Evolutionary conservation across 805 yeast species (phyloP), one percentile per base, ranked within the genome.

Genomic region (Candida nemodendra): DNA sequence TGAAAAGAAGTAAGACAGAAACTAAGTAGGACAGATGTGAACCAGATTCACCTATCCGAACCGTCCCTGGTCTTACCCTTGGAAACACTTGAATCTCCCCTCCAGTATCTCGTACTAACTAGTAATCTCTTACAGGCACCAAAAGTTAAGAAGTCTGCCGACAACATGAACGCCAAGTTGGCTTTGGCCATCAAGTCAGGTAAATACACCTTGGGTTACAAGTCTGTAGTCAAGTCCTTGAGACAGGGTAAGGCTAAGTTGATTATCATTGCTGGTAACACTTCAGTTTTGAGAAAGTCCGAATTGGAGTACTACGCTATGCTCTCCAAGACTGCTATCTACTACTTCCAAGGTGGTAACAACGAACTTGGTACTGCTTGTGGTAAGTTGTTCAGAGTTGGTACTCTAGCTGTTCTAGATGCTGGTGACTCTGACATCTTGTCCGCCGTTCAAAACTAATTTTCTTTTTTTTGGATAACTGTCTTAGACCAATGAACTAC

Each of bases 341-440:
- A 91, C 93, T 95, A 90, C 90, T 93, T 90, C 95, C 93, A 84
- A 76, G 98, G 97, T 81, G 95, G 96, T 74, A 91, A 91, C 96
- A 91, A 91, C 78, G 98, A 91, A 79, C 87, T 91, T 69, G 98
- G 97, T 81, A 93, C 99, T 64, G 96, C 96, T 62, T 91, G 96
- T 78, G 99, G 99, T 90, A 91, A 87, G 77, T 88, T 93, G 68
- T 93, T 93, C 96, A 88, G 97, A 80, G 98, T 93, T 63, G 98
- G 98, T 80, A 91, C 90, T 66, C 78, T 93, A 65, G 78, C 97
- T 65, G 72, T 93, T 64, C 78, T 91, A 66, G 99, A 93, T 65
- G 96, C 96, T 64, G 99, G 99, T 90, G 99, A 93, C 79, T 93
- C 99, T 65, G 99, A 93, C 76, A 90, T 93, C 78, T 83, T 93